A percentile compares a stretch with the other conserved stretches of the same genome.
Conservation (phyloP, 2,329 filamentous ascomycete species). For the Calonectria pseudoturangicola region DNA sequence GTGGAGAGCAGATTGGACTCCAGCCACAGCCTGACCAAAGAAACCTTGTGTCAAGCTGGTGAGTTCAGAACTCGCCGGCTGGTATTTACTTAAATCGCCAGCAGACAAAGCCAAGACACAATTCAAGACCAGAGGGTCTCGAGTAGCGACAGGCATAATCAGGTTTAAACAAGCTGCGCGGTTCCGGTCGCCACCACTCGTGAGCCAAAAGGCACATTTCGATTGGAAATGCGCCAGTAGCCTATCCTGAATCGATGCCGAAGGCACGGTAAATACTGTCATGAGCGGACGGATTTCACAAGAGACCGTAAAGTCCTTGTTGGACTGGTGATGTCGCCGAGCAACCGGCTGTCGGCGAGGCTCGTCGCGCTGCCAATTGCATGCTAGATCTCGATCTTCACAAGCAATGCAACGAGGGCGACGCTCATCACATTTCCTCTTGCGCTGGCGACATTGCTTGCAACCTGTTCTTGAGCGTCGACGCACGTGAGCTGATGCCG, state of each 20-base stretch:
- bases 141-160: background rate
- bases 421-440: constrained; percentile 11
- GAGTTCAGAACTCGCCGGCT: constrained; percentile 4
- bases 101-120: constrained; percentile 4
- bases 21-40: constrained; percentile 3
- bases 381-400: background rate
- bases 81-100: constrained; percentile 10
- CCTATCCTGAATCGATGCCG: too few relatives aligned
- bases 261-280: too few relatives aligned
- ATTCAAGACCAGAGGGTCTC: background rate
- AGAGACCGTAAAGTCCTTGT: too few relatives aligned
- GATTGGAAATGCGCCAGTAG: too few relatives aligned
- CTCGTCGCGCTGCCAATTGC: constrained; percentile 1
- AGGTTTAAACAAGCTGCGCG: background rate
- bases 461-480: background rate
- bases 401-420: background rate
- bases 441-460: background rate
- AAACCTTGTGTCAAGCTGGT: constrained; percentile 7
- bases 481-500: too few relatives aligned
- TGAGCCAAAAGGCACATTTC: too few relatives aligned
- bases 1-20: background rate
- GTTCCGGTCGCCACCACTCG: too few relatives aligned
- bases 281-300: too few relatives aligned
- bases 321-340: background rate
- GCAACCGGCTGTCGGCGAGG: background rate